Conservation (phyloP, 176 grass and related monocot species). For the Avena eriantha region DNA sequence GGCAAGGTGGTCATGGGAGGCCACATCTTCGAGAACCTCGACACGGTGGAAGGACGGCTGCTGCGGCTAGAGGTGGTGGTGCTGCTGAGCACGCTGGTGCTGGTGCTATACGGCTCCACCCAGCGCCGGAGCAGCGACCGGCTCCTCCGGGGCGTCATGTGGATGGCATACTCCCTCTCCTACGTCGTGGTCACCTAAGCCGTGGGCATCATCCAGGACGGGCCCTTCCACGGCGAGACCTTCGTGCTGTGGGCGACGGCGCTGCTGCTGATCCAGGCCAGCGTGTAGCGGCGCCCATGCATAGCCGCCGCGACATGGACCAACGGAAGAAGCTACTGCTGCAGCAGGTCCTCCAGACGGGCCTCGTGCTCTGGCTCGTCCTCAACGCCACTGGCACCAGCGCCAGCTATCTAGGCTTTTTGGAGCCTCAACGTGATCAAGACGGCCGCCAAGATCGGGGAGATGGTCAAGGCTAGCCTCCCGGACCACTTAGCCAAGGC, state of each 20-base stretch:
- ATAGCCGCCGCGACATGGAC: conserved; percentile 54
- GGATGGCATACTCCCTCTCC: conserved; percentile 63
- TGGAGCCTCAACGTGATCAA: conserved; percentile 61
- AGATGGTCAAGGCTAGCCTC: conserved; percentile 49
- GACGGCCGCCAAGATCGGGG: conserved; percentile 53
- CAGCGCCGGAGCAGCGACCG: conserved; percentile 51
- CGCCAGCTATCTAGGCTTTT: conserved; percentile 53
- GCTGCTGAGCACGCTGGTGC: conserved; percentile 55
- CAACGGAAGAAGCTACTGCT: conserved; percentile 67
- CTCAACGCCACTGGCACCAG: conserved; percentile 46
- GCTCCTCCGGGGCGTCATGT: conserved; percentile 51
- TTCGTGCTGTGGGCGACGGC: conserved; percentile 63
- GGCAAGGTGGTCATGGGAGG: neutral
- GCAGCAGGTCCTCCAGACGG: conserved; percentile 58
- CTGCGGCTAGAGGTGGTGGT: conserved; percentile 58
- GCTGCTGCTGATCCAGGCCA: conserved; percentile 56
- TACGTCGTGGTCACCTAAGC: conserved; percentile 65
- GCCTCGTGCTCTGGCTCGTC: conserved; percentile 51
- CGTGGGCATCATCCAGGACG: conserved; percentile 60
- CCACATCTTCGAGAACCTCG: conserved; percentile 41
- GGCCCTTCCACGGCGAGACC: conserved; percentile 58
- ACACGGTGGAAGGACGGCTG: conserved; percentile 40
- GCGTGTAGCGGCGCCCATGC: conserved; percentile 48
- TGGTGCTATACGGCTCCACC: conserved; percentile 51
- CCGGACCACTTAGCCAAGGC: conserved; percentile 54